Evolutionary conservation across 768 basidiomycete species (phyloP).

Genomic region (Tulasnella sp.): DNA sequence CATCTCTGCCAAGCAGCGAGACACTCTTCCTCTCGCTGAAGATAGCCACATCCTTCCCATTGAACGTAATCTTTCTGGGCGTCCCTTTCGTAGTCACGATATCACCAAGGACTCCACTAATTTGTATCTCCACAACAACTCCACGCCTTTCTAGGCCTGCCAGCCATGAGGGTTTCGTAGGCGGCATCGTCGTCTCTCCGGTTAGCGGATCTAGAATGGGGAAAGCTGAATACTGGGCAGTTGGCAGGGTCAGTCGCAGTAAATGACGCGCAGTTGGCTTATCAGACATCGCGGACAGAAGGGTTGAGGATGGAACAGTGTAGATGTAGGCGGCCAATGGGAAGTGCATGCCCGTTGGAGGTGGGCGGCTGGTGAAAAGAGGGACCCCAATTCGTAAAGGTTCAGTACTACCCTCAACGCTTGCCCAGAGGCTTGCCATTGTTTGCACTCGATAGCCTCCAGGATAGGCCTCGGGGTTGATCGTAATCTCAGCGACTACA

Average conservation of each 20-base stretch:
- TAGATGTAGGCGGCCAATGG: slow-evolving; percentile 49
- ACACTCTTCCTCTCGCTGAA: slow-evolving; percentile 57
- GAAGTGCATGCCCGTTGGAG: slow-evolving; percentile 26
- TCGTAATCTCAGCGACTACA: slow-evolving; percentile 64
- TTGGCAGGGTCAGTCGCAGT: slow-evolving; percentile 67
- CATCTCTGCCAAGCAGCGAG: slow-evolving; percentile 42
- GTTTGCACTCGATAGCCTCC: slow-evolving; percentile 55
- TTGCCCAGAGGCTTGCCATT: neutral
- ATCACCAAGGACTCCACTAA: slow-evolving; percentile 38
- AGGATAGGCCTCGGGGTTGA: slow-evolving; percentile 73
- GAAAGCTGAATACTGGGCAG: slow-evolving; percentile 63
- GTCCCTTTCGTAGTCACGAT: slow-evolving; percentile 12
- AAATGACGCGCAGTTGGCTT: slow-evolving; percentile 56
- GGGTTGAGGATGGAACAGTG: slow-evolving; percentile 70
- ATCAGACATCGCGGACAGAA: slow-evolving; percentile 53
- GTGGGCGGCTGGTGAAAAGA: no score
- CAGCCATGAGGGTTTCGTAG: slow-evolving; percentile 64
- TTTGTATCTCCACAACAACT: slow-evolving; percentile 45
- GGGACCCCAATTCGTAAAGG: no score
- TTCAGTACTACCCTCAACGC: no score
- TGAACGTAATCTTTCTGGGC: slow-evolving; percentile 26
- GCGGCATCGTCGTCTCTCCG: slow-evolving; percentile 49
- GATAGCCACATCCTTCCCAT: slow-evolving; percentile 36
- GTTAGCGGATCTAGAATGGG: slow-evolving; percentile 75
- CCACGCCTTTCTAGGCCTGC: slow-evolving; percentile 44